Conservation (phyloP, 371 early-diverging fungal genomes). For the Mortierella sp. region DNA sequence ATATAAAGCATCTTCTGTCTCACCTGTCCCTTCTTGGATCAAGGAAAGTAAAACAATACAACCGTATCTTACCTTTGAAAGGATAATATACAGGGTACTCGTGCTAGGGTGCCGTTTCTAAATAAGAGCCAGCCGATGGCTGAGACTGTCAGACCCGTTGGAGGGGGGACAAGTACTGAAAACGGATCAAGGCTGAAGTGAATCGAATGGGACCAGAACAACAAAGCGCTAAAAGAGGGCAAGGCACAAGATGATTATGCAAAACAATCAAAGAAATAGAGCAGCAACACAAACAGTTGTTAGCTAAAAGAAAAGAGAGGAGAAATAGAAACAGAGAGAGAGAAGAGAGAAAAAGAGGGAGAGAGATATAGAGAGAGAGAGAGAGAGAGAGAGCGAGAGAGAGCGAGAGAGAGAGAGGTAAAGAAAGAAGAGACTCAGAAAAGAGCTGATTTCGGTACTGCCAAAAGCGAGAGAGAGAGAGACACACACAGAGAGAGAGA, state of each 20-base stretch:
- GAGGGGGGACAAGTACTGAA: background rate
- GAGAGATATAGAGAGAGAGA: background rate
- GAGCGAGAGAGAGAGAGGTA: background rate
- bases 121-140: conserved; percentile 21
- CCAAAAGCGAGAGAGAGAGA: background rate
- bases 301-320: background rate
- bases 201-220: background rate
- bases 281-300: background rate
- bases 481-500: background rate
- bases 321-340: background rate
- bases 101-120: background rate
- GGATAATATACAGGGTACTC: conserved; percentile 1
- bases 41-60: background rate
- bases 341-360: background rate
- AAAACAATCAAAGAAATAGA: background rate
- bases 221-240: background rate
- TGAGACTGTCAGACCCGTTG: conserved; percentile 5
- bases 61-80: conserved; percentile 1
- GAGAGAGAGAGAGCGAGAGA: background rate
- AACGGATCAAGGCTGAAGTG: background rate
- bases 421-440: background rate
- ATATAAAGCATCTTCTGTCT: background rate
- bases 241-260: conserved; percentile 4
- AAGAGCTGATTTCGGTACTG: background rate
- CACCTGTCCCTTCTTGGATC: background rate